Percentiles rank a stretch among this genome's conserved stretches.
Evolutionary conservation across 306 rosid species (phyloP).

Genomic region (apple (Malus domestica)): DNA sequence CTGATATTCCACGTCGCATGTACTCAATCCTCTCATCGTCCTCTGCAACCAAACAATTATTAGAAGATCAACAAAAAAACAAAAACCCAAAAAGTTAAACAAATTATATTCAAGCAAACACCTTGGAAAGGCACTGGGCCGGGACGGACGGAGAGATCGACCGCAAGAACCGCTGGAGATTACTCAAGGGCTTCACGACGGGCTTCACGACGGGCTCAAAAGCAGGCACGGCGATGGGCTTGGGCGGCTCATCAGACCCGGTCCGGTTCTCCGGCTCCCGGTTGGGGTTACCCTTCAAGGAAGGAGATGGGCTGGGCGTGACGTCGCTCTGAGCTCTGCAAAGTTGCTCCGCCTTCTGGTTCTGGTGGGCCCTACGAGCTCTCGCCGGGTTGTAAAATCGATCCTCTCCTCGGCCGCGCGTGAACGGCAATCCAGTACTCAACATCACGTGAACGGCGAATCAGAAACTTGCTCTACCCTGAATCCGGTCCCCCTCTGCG

Average conservation of each 20-base stretch:
- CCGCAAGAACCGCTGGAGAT: slow-evolving; percentile 61
- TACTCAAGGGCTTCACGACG: slow-evolving; percentile 33
- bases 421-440: slow-evolving; percentile 53
- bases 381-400: slow-evolving; percentile 50
- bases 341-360: slow-evolving; percentile 32
- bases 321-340: slow-evolving; percentile 53
- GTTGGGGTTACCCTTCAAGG: neutral
- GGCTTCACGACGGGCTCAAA: slow-evolving; percentile 18
- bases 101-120: neutral
- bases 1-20: slow-evolving; percentile 42
- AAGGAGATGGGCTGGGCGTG: slow-evolving; percentile 21
- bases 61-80: neutral
- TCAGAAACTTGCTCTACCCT: neutral
- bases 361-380: slow-evolving; percentile 41
- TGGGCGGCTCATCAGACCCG: slow-evolving; percentile 27
- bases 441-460: slow-evolving; percentile 39
- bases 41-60: slow-evolving; percentile 41
- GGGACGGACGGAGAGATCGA: slow-evolving; percentile 68
- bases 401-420: slow-evolving; percentile 62
- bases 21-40: slow-evolving; percentile 37
- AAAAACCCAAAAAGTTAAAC: neutral
- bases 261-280: slow-evolving; percentile 39
- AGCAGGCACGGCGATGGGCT: slow-evolving; percentile 24
- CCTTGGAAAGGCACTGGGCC: slow-evolving; percentile 58
- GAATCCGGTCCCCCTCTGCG: neutral